Conservation (phyloP, 495 filamentous ascomycete genomes). For the Aspergillus sclerotiicarbonarius region DNA sequence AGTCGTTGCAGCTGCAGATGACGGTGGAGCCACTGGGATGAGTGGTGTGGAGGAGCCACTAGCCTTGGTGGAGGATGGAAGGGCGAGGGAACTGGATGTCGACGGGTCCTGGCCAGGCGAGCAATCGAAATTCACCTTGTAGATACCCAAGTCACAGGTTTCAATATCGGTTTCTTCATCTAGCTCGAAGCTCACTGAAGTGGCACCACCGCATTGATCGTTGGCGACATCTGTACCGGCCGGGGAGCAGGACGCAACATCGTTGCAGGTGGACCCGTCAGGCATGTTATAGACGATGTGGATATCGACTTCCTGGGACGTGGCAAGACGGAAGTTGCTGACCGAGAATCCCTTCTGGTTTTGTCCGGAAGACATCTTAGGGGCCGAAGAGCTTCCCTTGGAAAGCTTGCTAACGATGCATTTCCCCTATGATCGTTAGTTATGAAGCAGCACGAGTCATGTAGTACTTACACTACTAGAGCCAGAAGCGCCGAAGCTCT, state of each 20-base stretch:
- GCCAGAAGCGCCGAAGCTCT: slow-evolving; percentile 50
- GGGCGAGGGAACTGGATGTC: slow-evolving; percentile 20
- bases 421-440: slow-evolving; percentile 45
- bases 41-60: slow-evolving; percentile 16
- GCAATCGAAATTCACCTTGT: slow-evolving; percentile 81
- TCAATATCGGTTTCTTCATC: slow-evolving; percentile 52
- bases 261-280: slow-evolving; percentile 74
- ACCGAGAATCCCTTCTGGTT: slow-evolving; percentile 69
- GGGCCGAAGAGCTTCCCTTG: slow-evolving; percentile 41
- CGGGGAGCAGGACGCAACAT: slow-evolving; percentile 61
- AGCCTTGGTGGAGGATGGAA: slow-evolving; percentile 7
- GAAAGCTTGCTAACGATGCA: slow-evolving; percentile 61
- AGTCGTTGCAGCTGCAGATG: slow-evolving; percentile 15
- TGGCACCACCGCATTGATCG: slow-evolving; percentile 88
- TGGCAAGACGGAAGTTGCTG: slow-evolving; percentile 64
- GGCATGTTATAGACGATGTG: slow-evolving; percentile 83
- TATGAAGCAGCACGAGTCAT: not conserved
- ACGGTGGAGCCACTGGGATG: slow-evolving; percentile 12
- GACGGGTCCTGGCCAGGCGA: slow-evolving; percentile 36
- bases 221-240: slow-evolving; percentile 69
- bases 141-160: slow-evolving; percentile 69
- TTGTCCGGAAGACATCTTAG: slow-evolving; percentile 55
- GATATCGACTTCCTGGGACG: slow-evolving; percentile 70
- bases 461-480: slow-evolving; percentile 23
- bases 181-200: slow-evolving; percentile 71